A percentile compares a stretch with the other conserved stretches of the same genome.
phyloP scores from a whole-genome alignment of 108 stramenopile genomes.

The Skeletonema marinoi region DNA sequence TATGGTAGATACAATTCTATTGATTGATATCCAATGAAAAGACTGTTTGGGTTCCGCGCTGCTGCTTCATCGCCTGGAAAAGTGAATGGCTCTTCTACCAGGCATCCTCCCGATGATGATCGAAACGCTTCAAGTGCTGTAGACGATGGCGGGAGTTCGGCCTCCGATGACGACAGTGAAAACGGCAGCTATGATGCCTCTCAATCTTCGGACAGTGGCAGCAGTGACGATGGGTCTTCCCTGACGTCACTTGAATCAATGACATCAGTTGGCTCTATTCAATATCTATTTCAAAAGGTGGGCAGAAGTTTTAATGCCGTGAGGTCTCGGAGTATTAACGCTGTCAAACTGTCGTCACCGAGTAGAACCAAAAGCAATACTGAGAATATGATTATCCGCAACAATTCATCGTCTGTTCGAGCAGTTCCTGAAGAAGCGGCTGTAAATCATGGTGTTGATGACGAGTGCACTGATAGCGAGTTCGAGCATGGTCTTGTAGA shows the following conservation, averaged over 20 bases:
- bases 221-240: background rate
- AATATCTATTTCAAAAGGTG: background rate
- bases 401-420: constrained; percentile 2
- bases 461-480: background rate
- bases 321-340: background rate
- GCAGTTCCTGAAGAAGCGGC: background rate
- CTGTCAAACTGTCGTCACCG: background rate
- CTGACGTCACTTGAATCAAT: background rate
- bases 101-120: constrained; percentile 4
- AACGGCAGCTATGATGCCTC: background rate
- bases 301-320: background rate
- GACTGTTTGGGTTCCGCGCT: background rate
- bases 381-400: background rate
- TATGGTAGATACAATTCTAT: no score
- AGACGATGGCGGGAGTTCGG: constrained; percentile 1
- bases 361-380: background rate
- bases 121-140: background rate
- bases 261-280: background rate
- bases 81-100: background rate
- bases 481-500: constrained; percentile 38
- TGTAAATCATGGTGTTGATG: background rate
- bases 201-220: background rate
- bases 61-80: background rate
- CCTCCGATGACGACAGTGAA: background rate
- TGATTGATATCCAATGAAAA: background rate